Evolutionary conservation across 495 filamentous ascomycete genomes (phyloP), one percentile per base, ranked within the genome.

Genomic region (Hapsidospora chrysogenum): DNA sequence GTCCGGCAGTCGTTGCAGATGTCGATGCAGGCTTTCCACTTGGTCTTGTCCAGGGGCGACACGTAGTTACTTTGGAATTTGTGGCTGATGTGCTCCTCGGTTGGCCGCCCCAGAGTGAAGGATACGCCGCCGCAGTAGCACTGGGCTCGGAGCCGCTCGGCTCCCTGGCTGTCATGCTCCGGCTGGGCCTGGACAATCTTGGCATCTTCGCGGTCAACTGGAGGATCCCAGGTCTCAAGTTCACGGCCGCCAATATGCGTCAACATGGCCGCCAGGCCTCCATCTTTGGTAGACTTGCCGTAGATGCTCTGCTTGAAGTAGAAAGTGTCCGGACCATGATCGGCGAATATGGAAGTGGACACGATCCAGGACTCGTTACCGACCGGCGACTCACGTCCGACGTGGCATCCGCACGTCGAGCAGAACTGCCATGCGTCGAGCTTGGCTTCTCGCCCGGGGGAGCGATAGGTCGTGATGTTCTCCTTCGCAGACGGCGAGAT

Each of bases 371-470:
- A 39, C 21, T 44, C 50, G 35, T 69, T 29, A 28, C 52, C 49
- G 4, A 51, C 46, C 31, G 55, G 45, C 22, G 74, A 70, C n/a
- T n/a, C n/a, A n/a, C n/a, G n/a, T n/a, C n/a, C n/a, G 41, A 71
- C 60, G 43, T 78, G 71, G 26, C 69, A 64, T 35, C 77, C 78
- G 45, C 80, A 85, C 18, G 58, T 72, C 21, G 51, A 50, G 58
- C 80, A 84, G 59, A 80, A 80, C n/a, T n/a, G n/a, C n/a, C n/a
- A n/a, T n/a, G n/a, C n/a, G 42, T 70, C 69, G n/a, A 71, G 68
- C 22, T 57, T 64, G 3, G 70, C 36, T 21, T 60, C 47, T 9
- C 61, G 41, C 4, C 28, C 29, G 3, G 65, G 60, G 41, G 66
- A 58, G 30, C 49, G 50, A 49, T 80, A 81, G 15, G 57, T 42